A percentile compares a stretch with the other conserved stretches of the same genome.
Conservation (phyloP, 2,329 filamentous ascomycete genomes). For the Coniochaeta pulveracea region DNA sequence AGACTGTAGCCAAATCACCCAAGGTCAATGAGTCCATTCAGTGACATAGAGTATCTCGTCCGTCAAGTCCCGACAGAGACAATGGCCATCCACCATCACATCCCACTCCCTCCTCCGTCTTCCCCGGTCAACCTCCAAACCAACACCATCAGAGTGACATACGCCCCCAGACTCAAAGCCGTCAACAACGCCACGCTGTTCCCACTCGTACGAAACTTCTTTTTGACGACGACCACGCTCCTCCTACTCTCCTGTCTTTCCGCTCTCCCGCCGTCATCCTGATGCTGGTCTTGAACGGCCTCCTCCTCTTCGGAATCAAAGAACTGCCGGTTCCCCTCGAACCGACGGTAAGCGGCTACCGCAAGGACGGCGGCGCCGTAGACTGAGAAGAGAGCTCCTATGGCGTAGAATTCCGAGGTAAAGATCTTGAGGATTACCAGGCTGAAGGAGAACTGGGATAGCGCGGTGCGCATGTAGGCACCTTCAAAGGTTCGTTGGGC, state of each 20-base stretch:
- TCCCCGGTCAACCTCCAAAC: conserved; percentile 34
- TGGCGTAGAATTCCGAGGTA: conserved; percentile 89
- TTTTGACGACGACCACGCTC: conserved; percentile 23
- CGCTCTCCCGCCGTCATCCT: conserved; percentile 5
- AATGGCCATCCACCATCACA: too few species aligned
- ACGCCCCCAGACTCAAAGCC: conserved; percentile 43
- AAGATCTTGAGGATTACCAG: conserved; percentile 95
- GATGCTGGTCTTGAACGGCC: conserved; percentile 14
- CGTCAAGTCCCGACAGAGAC: too few species aligned
- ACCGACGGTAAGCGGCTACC: conserved; percentile 74
- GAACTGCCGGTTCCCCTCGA: conserved; percentile 90
- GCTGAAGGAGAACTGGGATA: conserved; percentile 91
- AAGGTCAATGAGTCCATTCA: too few species aligned
- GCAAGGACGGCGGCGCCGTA: conserved; percentile 79
- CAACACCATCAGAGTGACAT: conserved; percentile 43
- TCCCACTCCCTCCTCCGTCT: too few species aligned
- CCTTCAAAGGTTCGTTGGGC: conserved; percentile 96
- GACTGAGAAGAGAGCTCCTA: conserved; percentile 88
- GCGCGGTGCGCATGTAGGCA: conserved; percentile 87
- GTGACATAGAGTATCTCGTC: too few species aligned
- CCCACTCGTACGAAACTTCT: conserved; percentile 52
- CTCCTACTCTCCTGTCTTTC: conserved; percentile 12
- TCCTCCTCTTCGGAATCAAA: conserved; percentile 48
- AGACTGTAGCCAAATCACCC: too few species aligned
- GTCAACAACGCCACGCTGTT: conserved; percentile 51